phyloP scores from a whole-genome alignment of 2,329 filamentous ascomycete genomes.

The Cladosporium phlei region DNA sequence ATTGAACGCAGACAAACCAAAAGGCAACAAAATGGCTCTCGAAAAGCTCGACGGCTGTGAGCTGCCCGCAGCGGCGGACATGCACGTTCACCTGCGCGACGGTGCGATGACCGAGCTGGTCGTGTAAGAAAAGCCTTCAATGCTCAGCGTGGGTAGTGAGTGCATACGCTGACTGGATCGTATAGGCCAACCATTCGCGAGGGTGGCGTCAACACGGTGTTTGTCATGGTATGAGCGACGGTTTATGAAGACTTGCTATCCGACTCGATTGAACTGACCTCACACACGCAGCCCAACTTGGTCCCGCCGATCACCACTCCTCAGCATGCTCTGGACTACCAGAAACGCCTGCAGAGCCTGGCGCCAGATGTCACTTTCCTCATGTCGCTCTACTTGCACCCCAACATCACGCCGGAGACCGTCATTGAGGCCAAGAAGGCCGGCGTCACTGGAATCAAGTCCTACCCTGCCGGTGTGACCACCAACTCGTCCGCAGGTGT shows the following conservation, averaged over 20 bases:
- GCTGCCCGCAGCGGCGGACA: conserved; percentile 46
- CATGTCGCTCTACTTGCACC: conserved; percentile 50
- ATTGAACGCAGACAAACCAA: conserved; percentile 3
- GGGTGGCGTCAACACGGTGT: conserved; percentile 51
- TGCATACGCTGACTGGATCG: conserved; percentile 6
- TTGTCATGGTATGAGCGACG: conserved; percentile 44
- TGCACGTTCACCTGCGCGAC: conserved; percentile 50
- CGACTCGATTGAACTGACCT: not conserved
- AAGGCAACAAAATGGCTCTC: conserved; percentile 23
- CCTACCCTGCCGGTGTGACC: conserved; percentile 57
- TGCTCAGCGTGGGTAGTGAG: not conserved
- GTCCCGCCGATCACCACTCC: conserved; percentile 49
- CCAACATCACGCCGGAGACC: conserved; percentile 44
- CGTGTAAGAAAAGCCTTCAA: conserved; percentile 22
- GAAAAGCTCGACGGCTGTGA: conserved; percentile 41
- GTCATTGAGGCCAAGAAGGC: conserved; percentile 69
- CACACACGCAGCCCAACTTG: conserved; percentile 42
- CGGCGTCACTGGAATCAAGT: conserved; percentile 69
- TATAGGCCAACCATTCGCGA: conserved; percentile 46
- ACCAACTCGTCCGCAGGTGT: conserved; percentile 64
- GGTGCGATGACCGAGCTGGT: conserved; percentile 49
- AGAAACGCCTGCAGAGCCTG: conserved; percentile 39
- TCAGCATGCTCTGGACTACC: conserved; percentile 43
- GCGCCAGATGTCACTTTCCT: conserved; percentile 48
- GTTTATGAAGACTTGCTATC: not conserved